These are phyloP conservation scores for Spergularia azorica DNA, from an alignment of 179 eudicot species.

Conservation along the genomic window DNA sequence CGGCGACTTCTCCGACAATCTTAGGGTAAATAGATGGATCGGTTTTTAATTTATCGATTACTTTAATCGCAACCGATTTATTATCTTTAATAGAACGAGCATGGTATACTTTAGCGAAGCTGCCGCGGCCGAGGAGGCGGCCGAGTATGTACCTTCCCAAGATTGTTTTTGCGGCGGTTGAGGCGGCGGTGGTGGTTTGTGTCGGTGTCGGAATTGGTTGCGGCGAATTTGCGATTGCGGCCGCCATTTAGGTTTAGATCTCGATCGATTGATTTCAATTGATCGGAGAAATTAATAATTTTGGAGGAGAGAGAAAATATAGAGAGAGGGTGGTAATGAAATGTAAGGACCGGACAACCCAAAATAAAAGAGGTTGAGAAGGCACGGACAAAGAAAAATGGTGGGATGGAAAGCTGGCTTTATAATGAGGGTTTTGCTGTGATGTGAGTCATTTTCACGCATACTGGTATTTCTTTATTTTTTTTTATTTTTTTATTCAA, in stretches of 20 bases:
- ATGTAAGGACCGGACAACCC: slow-evolving; percentile 23
- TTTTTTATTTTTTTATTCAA: too few species aligned
- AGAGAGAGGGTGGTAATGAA: not conserved
- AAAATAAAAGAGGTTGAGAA: slow-evolving; percentile 16
- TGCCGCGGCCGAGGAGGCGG: slow-evolving; percentile 35
- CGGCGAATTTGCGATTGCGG: slow-evolving; percentile 26
- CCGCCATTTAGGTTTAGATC: slow-evolving; percentile 25
- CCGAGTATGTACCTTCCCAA: slow-evolving; percentile 33
- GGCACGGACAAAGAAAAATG: slow-evolving; percentile 29
- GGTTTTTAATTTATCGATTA: slow-evolving; percentile 38
- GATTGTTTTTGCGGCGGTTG: slow-evolving; percentile 11
- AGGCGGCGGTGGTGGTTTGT: not conserved
- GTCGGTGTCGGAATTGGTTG: not conserved
- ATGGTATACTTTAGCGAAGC: slow-evolving; percentile 47
- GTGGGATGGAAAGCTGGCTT: slow-evolving; percentile 2
- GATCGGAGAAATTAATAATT: too few species aligned
- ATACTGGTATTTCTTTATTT: not conserved
- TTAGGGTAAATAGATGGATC: slow-evolving; percentile 32
- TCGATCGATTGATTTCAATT: too few species aligned
- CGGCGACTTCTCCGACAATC: slow-evolving; percentile 37
- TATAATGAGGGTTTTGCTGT: slow-evolving; percentile 7
- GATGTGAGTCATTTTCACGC: not conserved
- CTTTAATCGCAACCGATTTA: slow-evolving; percentile 39
- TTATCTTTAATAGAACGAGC: slow-evolving; percentile 17
- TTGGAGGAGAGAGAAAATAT: not conserved